Base-by-base conservation (phyloP, 768 basidiomycete genomes). In the Vishniacozyma victoriae region DNA sequence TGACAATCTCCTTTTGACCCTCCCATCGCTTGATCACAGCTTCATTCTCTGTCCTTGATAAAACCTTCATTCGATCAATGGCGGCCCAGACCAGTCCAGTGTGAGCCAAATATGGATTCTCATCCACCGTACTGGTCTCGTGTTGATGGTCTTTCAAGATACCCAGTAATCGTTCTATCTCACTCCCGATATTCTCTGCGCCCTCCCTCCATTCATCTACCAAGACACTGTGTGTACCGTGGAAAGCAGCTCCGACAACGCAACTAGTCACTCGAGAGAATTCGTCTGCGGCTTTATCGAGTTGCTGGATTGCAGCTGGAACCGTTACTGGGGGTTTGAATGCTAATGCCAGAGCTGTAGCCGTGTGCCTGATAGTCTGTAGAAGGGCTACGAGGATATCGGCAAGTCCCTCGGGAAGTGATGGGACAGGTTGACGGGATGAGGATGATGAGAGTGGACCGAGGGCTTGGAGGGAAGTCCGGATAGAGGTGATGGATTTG, bases 21-120 rank as follows among this genome's bases (percentile, higher is more conserved):
- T 51, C 50, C 60, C 60, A 68, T 23, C 39, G 27, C 39, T 49
- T 60, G 20, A 20, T 31, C 3, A 64, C 48, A 5, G 66, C 62
- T 13, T 31, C 19, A 9, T 20, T 20, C 20, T 67, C 62, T 14
- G 47, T 47, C 15, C 36, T 44, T 4, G 60, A 54, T 1, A 55
- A 15, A 3, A 35, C 40, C 11, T 31, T 20, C 19, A 59, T 25
- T 14, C 20, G 40, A 25, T 62, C 62, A 23, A 62, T 56, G 3
- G 54, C 39, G n/a, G 62, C 60, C 66, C 66, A 68, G 7, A 68
- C 53, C 41, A 52, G 43, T 15, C 57, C 66, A 6, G 65, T 67
- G 15, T 61, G 50, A 25, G 52, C 24, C 1, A 67, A 43, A 35
- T 67, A 67, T 18, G 55, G 50, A 15, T 43, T 42, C 14, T 51